These are phyloP conservation scores for Pistacia integerrima DNA, from an alignment of 345 rosid species.

Conservation along the genomic window DNA sequence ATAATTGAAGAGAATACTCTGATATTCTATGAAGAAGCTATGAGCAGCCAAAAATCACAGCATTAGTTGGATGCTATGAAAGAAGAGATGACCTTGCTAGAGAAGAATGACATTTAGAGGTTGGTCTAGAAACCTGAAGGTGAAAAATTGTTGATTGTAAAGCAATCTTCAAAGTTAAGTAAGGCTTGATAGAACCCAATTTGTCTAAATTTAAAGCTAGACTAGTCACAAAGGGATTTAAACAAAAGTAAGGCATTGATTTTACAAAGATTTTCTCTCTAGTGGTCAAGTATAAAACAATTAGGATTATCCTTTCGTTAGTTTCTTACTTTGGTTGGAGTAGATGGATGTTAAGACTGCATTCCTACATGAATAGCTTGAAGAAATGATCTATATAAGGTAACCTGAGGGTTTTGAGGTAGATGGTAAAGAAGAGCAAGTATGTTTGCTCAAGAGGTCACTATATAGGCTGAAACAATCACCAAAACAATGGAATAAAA, in stretches of 20 bases:
- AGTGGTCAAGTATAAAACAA: not conserved
- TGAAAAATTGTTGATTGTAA: not conserved
- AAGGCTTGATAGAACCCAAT: accelerated
- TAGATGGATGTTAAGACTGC: not conserved
- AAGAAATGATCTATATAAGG: not conserved
- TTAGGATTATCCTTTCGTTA: not conserved
- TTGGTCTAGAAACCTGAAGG: accelerated
- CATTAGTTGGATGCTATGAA: accelerated
- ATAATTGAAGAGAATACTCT: not conserved
- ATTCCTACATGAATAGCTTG: not conserved
- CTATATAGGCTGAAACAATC: not conserved
- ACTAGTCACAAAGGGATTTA: not conserved
- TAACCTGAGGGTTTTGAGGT: not conserved
- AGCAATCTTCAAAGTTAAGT: not conserved
- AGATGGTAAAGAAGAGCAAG: not conserved
- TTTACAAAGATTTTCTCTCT: not conserved
- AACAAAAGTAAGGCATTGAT: not conserved
- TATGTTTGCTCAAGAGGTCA: not conserved
- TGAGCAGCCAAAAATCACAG: too few relatives aligned
- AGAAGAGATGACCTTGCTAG: not conserved
- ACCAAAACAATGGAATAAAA: not conserved
- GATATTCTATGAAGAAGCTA: not conserved
- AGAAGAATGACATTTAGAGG: not conserved
- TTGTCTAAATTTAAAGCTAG: not conserved
- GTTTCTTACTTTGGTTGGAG: accelerated